phyloP scores from a whole-genome alignment of 441 rosid species.

The Adansonia madagascariensis region DNA sequence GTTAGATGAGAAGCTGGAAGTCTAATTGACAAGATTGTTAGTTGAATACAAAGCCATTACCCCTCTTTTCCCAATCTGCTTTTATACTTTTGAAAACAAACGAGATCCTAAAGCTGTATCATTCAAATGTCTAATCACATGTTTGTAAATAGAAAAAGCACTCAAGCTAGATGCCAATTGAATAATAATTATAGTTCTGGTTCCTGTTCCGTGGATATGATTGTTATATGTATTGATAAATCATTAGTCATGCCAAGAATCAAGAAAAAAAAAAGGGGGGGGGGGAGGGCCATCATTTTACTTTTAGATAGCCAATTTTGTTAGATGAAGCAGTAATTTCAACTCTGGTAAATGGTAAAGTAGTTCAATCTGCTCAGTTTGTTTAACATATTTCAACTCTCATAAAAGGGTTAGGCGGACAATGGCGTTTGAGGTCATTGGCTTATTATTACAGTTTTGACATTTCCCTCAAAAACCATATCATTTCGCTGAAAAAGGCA shows the following conservation, averaged over 20 bases:
- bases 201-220: not conserved
- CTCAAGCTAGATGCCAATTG: not conserved
- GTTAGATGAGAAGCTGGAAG: conserved; percentile 31
- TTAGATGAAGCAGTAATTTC: not conserved
- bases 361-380: not conserved
- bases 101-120: too few relatives aligned
- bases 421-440: too few relatives aligned
- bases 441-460: conserved; percentile 5
- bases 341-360: not conserved
- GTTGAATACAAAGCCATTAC: not conserved
- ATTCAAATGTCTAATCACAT: too few relatives aligned
- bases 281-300: too few relatives aligned
- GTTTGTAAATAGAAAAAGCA: not conserved
- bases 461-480: not conserved
- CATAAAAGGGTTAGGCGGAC: not conserved
- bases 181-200: not conserved
- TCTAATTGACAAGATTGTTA: conserved; percentile 25
- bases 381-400: not conserved
- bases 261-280: too few relatives aligned
- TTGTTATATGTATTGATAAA: not conserved
- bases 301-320: not conserved
- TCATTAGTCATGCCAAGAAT: too few relatives aligned
- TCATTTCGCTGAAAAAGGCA: not conserved
- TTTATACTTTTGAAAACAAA: too few relatives aligned
- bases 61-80: too few relatives aligned